Evolutionary conservation across 2,329 filamentous ascomycete species (phyloP).

Genomic region (Fonsecaea erecta): DNA sequence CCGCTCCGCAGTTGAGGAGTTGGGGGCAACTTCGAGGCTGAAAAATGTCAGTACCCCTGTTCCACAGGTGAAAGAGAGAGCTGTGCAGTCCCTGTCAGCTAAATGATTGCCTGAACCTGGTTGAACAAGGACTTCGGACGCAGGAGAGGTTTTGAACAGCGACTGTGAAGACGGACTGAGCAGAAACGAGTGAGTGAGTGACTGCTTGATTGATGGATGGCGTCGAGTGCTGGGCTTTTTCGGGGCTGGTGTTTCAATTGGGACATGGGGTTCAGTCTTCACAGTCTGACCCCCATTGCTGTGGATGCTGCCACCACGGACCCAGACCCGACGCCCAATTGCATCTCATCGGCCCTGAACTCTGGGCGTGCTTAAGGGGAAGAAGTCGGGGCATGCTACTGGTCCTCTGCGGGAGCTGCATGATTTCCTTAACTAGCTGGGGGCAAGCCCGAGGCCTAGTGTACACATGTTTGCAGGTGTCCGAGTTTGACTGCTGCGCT

Average conservation of each 20-base stretch:
- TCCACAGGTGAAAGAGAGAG: not conserved
- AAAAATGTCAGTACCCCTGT: constrained; percentile 3
- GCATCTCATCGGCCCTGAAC: constrained; percentile 9
- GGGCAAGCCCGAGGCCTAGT: constrained; percentile 11
- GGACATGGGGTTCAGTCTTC: constrained; percentile 20
- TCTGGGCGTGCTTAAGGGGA: constrained; percentile 10
- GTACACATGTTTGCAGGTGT: constrained; percentile 2
- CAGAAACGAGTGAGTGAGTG: not conserved
- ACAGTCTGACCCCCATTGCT: constrained; percentile 17
- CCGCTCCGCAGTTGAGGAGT: constrained; percentile 11
- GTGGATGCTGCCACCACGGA: not conserved
- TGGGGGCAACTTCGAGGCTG: constrained; percentile 7
- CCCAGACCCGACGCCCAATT: constrained; percentile 6
- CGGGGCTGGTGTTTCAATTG: constrained; percentile 33
- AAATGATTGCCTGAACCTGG: not conserved
- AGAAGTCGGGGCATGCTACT: not conserved
- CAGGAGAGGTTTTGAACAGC: not conserved
- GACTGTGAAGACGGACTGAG: constrained; percentile 6
- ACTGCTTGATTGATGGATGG: constrained; percentile 6
- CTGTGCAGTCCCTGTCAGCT: not conserved
- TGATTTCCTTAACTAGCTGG: not conserved
- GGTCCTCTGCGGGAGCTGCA: constrained; percentile 7
- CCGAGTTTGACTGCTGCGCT: constrained; percentile 6
- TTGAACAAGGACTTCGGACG: not conserved
- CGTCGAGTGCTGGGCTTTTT: constrained; percentile 13